These are phyloP conservation scores for Clavispora asparagi DNA, from an alignment of 805 yeast genomes.

Conservation along the genomic window DNA sequence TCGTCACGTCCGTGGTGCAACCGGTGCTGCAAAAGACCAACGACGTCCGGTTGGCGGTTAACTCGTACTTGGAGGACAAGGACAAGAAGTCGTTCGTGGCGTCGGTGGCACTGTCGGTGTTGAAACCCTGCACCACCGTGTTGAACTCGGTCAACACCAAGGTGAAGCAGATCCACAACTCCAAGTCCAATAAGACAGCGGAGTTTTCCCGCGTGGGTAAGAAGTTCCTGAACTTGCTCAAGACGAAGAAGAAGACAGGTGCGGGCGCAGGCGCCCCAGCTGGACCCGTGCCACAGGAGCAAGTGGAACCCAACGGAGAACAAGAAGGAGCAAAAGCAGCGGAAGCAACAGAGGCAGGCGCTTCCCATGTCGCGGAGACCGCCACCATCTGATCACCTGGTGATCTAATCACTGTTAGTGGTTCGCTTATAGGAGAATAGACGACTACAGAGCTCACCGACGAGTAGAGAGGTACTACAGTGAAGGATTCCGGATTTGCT, in stretches of 20 bases:
- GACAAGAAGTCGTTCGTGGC: background rate
- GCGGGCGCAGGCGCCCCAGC: constrained; percentile 1
- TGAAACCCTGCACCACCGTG: background rate
- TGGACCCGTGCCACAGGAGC: background rate
- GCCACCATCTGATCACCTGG: background rate
- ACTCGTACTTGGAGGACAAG: constrained; percentile 1
- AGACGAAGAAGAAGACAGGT: background rate
- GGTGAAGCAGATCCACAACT: background rate
- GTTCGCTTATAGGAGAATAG: background rate
- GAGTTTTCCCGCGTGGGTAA: background rate
- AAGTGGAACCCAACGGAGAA: background rate
- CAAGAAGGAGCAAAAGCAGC: background rate
- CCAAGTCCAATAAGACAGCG: background rate
- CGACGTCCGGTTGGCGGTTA: constrained; percentile 21
- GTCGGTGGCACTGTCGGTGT: background rate
- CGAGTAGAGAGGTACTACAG: too few relatives aligned
- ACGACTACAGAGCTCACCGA: background rate
- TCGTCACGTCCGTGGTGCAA: constrained; percentile 19
- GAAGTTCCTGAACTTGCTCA: background rate
- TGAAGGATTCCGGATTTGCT: too few relatives aligned
- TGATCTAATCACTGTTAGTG: background rate
- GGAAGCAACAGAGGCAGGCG: background rate
- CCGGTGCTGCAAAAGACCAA: constrained; percentile 48
- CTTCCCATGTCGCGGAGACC: background rate
- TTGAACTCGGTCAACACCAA: background rate